These are phyloP conservation scores for Schizosaccharomyces cryophilus DNA, from an alignment of 805 yeast genomes.

Conservation along the genomic window DNA sequence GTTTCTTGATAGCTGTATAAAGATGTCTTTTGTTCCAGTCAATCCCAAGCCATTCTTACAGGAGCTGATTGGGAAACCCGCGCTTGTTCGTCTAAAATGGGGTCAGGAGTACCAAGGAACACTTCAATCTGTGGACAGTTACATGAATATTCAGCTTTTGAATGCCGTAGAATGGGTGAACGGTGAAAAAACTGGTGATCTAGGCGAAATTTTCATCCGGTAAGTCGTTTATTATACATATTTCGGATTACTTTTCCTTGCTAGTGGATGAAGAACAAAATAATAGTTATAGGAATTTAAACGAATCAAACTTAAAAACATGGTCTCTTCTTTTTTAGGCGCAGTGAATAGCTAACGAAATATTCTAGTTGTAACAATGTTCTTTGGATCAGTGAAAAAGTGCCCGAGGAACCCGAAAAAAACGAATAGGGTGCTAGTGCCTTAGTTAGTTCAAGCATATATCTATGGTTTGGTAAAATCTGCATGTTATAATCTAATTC, in stretches of 20 bases:
- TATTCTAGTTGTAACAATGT: constrained; percentile 18
- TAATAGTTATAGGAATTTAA: too few species aligned
- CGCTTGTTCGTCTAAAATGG: constrained; percentile 69
- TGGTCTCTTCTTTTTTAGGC: too few species aligned
- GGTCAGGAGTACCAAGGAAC: constrained; percentile 67
- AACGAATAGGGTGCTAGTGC: neutral
- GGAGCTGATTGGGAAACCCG: constrained; percentile 43
- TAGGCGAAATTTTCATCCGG: constrained; percentile 55
- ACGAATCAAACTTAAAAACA: too few species aligned
- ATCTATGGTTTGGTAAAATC: too few species aligned
- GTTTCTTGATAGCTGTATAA: neutral
- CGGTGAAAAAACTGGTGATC: constrained; percentile 24
- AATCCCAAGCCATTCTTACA: constrained; percentile 82
- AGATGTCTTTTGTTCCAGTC: constrained; percentile 26
- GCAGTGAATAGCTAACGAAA: constrained; percentile 18
- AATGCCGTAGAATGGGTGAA: constrained; percentile 30
- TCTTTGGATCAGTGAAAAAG: constrained; percentile 6
- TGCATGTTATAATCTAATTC: too few species aligned
- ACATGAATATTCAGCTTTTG: constrained; percentile 67
- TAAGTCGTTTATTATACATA: constrained; percentile 5
- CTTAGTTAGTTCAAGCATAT: neutral
- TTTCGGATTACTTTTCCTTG: too few species aligned
- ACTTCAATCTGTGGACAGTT: constrained; percentile 60
- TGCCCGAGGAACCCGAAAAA: neutral
- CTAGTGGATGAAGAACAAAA: too few species aligned